Evolutionary conservation across 108 stramenopile genomes (phyloP).

Genomic region (Conticribra guillardii): DNA sequence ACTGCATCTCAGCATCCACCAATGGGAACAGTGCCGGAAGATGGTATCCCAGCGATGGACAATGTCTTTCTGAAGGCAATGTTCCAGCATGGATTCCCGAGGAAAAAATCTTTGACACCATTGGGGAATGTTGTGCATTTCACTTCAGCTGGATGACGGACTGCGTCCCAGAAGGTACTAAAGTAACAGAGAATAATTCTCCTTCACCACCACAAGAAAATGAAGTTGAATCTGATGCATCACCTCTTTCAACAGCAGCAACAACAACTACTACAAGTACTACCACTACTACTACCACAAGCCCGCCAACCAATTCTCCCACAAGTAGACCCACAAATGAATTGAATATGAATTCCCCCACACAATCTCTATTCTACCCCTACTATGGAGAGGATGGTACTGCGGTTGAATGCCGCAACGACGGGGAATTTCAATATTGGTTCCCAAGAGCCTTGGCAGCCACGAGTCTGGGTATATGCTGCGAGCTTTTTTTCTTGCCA

Average conservation of each 20-base stretch:
- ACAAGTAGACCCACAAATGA: not conserved
- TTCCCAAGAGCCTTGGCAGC: not conserved
- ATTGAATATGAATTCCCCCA: not conserved
- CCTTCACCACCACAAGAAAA: too few species aligned
- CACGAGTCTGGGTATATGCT: not conserved
- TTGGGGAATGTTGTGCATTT: not conserved
- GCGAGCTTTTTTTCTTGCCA: slow-evolving; percentile 6
- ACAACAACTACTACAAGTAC: too few species aligned
- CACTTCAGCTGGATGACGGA: not conserved
- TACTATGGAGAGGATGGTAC: slow-evolving; percentile 3
- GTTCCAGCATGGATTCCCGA: not conserved
- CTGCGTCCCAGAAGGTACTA: not conserved
- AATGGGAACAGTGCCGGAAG: not conserved
- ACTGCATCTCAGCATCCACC: not conserved
- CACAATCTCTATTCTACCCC: slow-evolving; percentile 14
- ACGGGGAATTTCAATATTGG: slow-evolving; percentile 17
- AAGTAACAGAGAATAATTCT: too few species aligned
- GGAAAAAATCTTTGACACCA: not conserved
- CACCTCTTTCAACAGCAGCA: too few species aligned
- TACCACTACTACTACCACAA: too few species aligned
- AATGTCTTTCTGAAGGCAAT: not conserved
- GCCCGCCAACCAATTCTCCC: too few species aligned
- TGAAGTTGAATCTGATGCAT: too few species aligned
- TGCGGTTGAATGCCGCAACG: slow-evolving; percentile 12
- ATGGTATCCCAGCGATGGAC: not conserved